Evolutionary conservation across 352 stramenopile species (phyloP).

Genomic region (Phytopythium montanum): DNA sequence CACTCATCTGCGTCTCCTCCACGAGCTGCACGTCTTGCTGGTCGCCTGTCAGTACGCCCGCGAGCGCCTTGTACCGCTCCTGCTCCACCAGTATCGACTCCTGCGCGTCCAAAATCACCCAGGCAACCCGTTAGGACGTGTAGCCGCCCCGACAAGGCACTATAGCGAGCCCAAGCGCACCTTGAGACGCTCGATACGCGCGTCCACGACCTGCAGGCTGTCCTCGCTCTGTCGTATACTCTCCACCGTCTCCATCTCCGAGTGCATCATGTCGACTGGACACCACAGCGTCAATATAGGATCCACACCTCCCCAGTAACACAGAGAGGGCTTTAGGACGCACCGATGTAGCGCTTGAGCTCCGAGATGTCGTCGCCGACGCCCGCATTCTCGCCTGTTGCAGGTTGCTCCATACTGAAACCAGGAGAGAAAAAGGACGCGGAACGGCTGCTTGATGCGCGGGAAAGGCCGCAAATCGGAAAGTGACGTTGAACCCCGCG

Average conservation of each 20-base stretch:
- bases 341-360: constrained; percentile 67
- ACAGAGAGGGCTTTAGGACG: too few relatives aligned
- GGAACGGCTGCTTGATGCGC: background rate
- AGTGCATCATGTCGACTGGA: constrained; percentile 77
- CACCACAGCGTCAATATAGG: background rate
- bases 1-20: constrained; percentile 46
- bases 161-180: background rate
- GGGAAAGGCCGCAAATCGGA: constrained; percentile 2
- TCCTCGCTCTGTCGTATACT: constrained; percentile 65
- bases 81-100: constrained; percentile 38
- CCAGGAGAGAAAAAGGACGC: too few relatives aligned
- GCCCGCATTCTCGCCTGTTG: too few relatives aligned
- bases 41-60: constrained; percentile 18
- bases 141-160: background rate
- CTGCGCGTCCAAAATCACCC: constrained; percentile 15
- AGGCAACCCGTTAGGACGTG: background rate
- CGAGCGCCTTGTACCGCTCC: constrained; percentile 31
- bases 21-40: constrained; percentile 27
- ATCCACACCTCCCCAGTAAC: too few relatives aligned
- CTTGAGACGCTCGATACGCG: constrained; percentile 51
- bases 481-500: constrained; percentile 1
- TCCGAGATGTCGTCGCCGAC: constrained; percentile 48
- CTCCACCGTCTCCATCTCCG: constrained; percentile 68
- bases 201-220: constrained; percentile 36
- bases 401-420: background rate